Evolutionary conservation across 2,329 filamentous ascomycete species (phyloP), one percentile per base, ranked within the genome.

Genomic region (Aschersonia sp.): DNA sequence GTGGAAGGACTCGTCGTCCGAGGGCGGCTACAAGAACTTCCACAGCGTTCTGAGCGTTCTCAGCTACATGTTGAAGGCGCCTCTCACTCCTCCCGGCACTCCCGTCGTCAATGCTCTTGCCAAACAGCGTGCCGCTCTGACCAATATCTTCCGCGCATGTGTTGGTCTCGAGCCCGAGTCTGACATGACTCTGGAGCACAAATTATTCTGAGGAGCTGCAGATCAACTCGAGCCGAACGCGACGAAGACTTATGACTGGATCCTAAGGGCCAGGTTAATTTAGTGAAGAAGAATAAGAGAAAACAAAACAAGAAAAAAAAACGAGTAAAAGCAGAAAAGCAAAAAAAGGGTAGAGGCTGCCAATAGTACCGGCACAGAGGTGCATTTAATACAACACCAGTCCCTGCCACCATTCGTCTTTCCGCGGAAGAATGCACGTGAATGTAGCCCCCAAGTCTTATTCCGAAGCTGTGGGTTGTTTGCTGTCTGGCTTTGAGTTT

Each of bases 171-270:
- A 96, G 76, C 92, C 92, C 12, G 92, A 98, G 78, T 92, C 84
- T 50, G 92, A 98, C 66, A 98, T 98, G 92, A 96, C 89, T 41
- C 78, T 97, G 47, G 92, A 98, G 78, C 91, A 97, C 75, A 98
- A 97, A 81, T 78, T 97, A 54, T 89, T 96, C 65, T 86, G 77
- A 66, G 43, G 40, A 20, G 20, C 20, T 20, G 20, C 20, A 20
- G 20, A 20, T 20, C 20, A 20, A 20, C 20, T 20, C 20, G 20
- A 20, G 20, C 20, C 20, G 20, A 20, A 20, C 20, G 20, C 20
- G 20, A 20, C 20, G 20, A 20, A 20, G 20, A 20, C 20, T 20
- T 20, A 20, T 20, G 20, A 20, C 20, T 20, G 20, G 20, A 20
- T 20, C 20, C 20, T 20, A 20, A 20, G 20, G 20, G 20, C 20